A percentile compares a stretch with the other conserved stretches of the same genome.
These are phyloP conservation scores for Aspergillus pseudoglaucus DNA, from an alignment of 2,329 filamentous ascomycete species.

Conservation along the genomic window DNA sequence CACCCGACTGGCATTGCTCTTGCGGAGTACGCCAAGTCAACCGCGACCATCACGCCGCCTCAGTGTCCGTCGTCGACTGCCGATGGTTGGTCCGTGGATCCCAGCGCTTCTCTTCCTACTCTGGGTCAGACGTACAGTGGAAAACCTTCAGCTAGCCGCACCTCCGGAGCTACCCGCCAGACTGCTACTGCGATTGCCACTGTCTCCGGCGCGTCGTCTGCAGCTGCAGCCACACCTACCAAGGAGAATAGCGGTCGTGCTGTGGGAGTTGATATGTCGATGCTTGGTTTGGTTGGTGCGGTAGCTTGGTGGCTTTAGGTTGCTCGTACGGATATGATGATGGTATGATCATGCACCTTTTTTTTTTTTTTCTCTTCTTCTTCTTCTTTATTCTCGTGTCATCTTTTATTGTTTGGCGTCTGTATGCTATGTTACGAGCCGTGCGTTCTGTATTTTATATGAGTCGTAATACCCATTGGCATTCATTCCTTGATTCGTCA, in stretches of 20 bases:
- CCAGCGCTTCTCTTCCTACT: slow-evolving; percentile 62
- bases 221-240: slow-evolving; percentile 5
- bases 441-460: too few relatives aligned
- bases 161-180: slow-evolving; percentile 3
- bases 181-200: slow-evolving; percentile 9
- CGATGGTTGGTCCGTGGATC: slow-evolving; percentile 66
- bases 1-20: slow-evolving; percentile 62
- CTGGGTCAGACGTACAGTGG: slow-evolving; percentile 49
- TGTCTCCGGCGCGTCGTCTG: slow-evolving; percentile 1
- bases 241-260: slow-evolving; percentile 11
- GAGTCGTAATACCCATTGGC: too few relatives aligned
- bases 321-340: not conserved
- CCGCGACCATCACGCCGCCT: slow-evolving; percentile 55
- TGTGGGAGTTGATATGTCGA: slow-evolving; percentile 12
- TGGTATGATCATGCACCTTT: not conserved
- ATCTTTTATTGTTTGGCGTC: not conserved
- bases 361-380: too few relatives aligned
- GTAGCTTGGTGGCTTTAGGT: slow-evolving; percentile 18
- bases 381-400: not conserved
- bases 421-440: not conserved
- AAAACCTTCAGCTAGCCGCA: not conserved
- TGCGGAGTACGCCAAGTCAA: slow-evolving; percentile 59
- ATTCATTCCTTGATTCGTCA: too few relatives aligned
- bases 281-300: slow-evolving; percentile 15
- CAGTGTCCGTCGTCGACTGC: slow-evolving; percentile 64